A percentile compares a stretch with the other conserved stretches of the same genome.
phyloP scores from a whole-genome alignment of 257 asterid genomes.

The Jaltomata sinuosa region DNA sequence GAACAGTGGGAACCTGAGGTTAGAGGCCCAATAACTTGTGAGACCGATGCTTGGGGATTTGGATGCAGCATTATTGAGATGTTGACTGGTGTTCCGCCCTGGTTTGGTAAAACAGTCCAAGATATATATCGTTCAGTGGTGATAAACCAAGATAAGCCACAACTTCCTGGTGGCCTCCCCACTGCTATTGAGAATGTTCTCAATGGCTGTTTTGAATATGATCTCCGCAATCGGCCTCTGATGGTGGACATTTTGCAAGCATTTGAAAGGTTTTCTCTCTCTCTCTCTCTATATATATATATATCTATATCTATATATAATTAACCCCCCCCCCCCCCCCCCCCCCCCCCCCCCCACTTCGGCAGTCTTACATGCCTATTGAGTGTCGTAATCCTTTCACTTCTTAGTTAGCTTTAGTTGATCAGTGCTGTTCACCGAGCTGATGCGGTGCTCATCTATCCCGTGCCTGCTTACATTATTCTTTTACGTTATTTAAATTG shows the following conservation, averaged over 20 bases:
- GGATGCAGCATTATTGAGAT: slow-evolving; percentile 57
- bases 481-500: neutral
- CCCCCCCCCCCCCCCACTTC: too few species aligned
- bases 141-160: slow-evolving; percentile 46
- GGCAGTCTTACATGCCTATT: neutral
- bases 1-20: slow-evolving; percentile 69
- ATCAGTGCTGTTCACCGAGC: neutral
- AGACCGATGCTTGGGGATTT: slow-evolving; percentile 73
- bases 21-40: slow-evolving; percentile 56
- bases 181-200: slow-evolving; percentile 38
- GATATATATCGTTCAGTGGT: slow-evolving; percentile 40
- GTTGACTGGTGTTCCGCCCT: slow-evolving; percentile 50
- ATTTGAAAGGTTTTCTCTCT: slow-evolving; percentile 38
- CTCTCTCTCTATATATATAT: accelerated
- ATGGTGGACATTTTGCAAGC: slow-evolving; percentile 45
- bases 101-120: slow-evolving; percentile 42
- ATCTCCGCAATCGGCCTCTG: slow-evolving; percentile 55
- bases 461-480: neutral
- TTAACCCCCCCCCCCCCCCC: neutral
- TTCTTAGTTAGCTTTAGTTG: neutral
- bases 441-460: neutral
- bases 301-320: too few species aligned
- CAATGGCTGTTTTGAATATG: slow-evolving; percentile 53
- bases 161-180: slow-evolving; percentile 52
- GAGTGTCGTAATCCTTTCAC: neutral